Percentiles rank a stretch among this genome's conserved stretches.
These are phyloP conservation scores for Nyctanthes arbortristis DNA, from an alignment of 257 asterid species.

Conservation along the genomic window DNA sequence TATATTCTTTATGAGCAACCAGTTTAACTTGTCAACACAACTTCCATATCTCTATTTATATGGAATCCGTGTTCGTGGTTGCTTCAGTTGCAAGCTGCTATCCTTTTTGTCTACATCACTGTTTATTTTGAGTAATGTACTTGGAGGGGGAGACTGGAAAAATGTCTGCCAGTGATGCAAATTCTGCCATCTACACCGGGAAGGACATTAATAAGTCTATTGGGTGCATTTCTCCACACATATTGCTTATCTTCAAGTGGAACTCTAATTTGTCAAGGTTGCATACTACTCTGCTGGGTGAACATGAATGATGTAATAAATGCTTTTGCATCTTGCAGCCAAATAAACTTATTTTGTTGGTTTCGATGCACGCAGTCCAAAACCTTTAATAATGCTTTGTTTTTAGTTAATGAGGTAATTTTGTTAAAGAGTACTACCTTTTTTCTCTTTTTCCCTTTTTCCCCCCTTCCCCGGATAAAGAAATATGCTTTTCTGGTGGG, in stretches of 20 bases:
- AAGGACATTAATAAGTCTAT: slow-evolving; percentile 60
- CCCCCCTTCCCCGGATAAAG: no score
- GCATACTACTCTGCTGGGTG: not conserved
- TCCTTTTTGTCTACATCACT: slow-evolving; percentile 16
- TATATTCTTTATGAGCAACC: not conserved
- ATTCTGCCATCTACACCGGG: slow-evolving; percentile 80
- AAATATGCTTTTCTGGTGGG: slow-evolving; percentile 96
- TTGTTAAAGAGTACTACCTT: no score
- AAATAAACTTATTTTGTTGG: not conserved
- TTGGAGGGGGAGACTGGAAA: slow-evolving; percentile 91
- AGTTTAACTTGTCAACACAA: not conserved
- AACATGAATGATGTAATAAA: not conserved
- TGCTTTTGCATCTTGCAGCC: not conserved
- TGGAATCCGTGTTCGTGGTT: slow-evolving; percentile 3
- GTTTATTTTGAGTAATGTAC: slow-evolving; percentile 1
- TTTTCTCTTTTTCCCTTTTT: no score
- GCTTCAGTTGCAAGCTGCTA: slow-evolving; percentile 10
- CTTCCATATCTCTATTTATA: not conserved
- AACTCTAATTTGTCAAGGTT: not conserved
- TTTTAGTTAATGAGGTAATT: slow-evolving; percentile 5
- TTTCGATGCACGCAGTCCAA: not conserved
- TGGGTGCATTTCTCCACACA: not conserved
- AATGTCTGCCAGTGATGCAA: slow-evolving; percentile 97
- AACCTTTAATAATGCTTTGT: not conserved
- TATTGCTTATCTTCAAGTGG: not conserved